Percentiles rank a stretch among this genome's conserved stretches.
Conservation (phyloP, 495 filamentous ascomycete species). For the Penicillium herquei region DNA sequence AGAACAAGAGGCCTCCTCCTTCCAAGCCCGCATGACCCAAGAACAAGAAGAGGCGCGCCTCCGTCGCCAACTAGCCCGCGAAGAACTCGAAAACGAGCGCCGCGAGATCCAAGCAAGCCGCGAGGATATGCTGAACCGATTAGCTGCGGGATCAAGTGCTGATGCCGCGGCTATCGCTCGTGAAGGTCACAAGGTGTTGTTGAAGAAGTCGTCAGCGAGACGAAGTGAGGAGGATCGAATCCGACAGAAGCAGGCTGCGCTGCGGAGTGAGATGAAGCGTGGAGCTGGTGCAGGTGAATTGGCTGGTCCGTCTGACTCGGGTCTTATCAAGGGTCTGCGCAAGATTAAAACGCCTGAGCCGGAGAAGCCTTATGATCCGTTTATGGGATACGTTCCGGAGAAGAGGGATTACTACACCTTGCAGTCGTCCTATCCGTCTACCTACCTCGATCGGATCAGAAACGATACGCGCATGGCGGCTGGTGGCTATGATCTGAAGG, state of each 20-base stretch:
- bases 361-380: slow-evolving; percentile 86
- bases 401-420: slow-evolving; percentile 67
- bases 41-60: slow-evolving; percentile 66
- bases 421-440: slow-evolving; percentile 61
- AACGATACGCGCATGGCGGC: slow-evolving; percentile 61
- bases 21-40: slow-evolving; percentile 59
- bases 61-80: slow-evolving; percentile 52
- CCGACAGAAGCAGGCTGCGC: slow-evolving; percentile 43
- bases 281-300: slow-evolving; percentile 20
- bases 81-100: slow-evolving; percentile 65
- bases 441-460: slow-evolving; percentile 61
- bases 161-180: slow-evolving; percentile 52
- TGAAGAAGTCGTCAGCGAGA: slow-evolving; percentile 63
- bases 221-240: slow-evolving; percentile 50
- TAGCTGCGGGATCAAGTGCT: slow-evolving; percentile 47
- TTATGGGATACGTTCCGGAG: slow-evolving; percentile 67
- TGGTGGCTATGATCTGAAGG: slow-evolving; percentile 77
- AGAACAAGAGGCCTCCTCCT: slow-evolving; percentile 50
- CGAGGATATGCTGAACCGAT: slow-evolving; percentile 53
- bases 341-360: slow-evolving; percentile 56
- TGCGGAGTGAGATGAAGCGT: slow-evolving; percentile 40
- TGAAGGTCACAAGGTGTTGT: slow-evolving; percentile 59
- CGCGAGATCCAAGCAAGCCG: slow-evolving; percentile 58
- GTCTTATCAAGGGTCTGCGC: slow-evolving; percentile 73
- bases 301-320: slow-evolving; percentile 31